These are phyloP conservation scores for Alternaria ventricosa DNA, from an alignment of 2,329 filamentous ascomycete species.

Conservation along the genomic window DNA sequence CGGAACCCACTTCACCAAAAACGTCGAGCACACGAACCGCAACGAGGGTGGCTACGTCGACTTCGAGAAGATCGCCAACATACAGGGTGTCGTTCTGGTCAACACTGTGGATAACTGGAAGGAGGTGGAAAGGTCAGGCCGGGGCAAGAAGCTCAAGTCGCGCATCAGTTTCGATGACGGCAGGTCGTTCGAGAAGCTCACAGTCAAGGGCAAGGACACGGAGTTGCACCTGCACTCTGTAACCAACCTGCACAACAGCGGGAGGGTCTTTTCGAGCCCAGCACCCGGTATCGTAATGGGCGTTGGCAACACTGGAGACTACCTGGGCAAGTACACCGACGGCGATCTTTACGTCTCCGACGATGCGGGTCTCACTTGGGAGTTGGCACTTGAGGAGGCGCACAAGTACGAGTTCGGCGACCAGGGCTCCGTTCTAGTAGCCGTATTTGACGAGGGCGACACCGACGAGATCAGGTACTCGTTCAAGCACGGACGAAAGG, in stretches of 20 bases:
- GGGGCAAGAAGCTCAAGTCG: slow-evolving; percentile 73
- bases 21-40: slow-evolving; percentile 90
- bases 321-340: slow-evolving; percentile 72
- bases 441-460: slow-evolving; percentile 71
- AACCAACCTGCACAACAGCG: slow-evolving; percentile 80
- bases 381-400: slow-evolving; percentile 73
- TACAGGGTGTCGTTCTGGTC: slow-evolving; percentile 90
- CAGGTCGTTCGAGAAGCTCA: slow-evolving; percentile 78
- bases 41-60: slow-evolving; percentile 79
- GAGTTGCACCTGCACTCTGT: slow-evolving; percentile 90
- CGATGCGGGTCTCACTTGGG: slow-evolving; percentile 88
- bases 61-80: slow-evolving; percentile 90
- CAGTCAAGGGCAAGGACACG: slow-evolving; percentile 67
- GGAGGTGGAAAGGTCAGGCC: slow-evolving; percentile 64
- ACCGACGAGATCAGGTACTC: slow-evolving; percentile 78
- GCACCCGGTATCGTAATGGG: slow-evolving; percentile 94
- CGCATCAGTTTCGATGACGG: slow-evolving; percentile 96
- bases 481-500: slow-evolving; percentile 78
- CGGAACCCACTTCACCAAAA: slow-evolving; percentile 92
- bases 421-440: slow-evolving; percentile 86
- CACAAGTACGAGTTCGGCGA: slow-evolving; percentile 98
- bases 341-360: slow-evolving; percentile 88
- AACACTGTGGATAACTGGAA: slow-evolving; percentile 89
- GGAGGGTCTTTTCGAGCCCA: slow-evolving; percentile 89
- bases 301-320: slow-evolving; percentile 84